Base-by-base conservation (phyloP, 768 basidiomycete genomes). In the Solioccasus polychromus region DNA sequence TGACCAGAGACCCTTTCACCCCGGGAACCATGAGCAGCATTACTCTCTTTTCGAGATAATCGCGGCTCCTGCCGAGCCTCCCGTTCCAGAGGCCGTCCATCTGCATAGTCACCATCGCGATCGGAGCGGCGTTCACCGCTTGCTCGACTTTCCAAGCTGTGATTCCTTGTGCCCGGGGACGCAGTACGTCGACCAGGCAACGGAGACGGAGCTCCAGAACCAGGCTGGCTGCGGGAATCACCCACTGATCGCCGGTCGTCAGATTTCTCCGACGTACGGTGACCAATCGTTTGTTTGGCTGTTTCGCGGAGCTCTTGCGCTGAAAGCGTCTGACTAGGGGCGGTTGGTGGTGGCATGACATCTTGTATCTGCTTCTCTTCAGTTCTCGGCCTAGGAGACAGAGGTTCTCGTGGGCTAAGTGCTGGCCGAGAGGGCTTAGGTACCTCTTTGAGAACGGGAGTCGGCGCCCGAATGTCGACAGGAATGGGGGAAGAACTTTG, bases 281-380 rank as follows among this genome's bases (percentile, higher is more conserved):
- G 72, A 28, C 61, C 62, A 34, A 82, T 76, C 14, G 79, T 74
- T 57, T 85, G 83, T 56, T 83, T 85, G 6, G 88, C 88, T 3
- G 85, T 88, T 60, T 87, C 86, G 39, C 89, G 77, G 14, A 90
- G 73, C 55, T 88, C 88, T 54, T 89, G 85, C 1, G 88, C 87
- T 9, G 84, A 85, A 6, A 71, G 67, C 0, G 88, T 89, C 56
- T 89, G 86, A 55, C 88, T 91, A 2, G 89, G 89, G 38, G 74
- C 80, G 20, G 70, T 73, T 15, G 89, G 89, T 4, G 90, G 89
- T 11, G 85, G 86, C 88, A 92, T 91, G n/a, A 32, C 41, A 1
- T 73, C 53, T 23, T 71, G 71, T 19, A 58, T 46, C 28, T 54
- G 52, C 37, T 68, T 69, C 29, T 76, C 74, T 12, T 81, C 80